phyloP scores from a whole-genome alignment of 2,329 filamentous ascomycete genomes.

The Triangularia verruculosa region DNA sequence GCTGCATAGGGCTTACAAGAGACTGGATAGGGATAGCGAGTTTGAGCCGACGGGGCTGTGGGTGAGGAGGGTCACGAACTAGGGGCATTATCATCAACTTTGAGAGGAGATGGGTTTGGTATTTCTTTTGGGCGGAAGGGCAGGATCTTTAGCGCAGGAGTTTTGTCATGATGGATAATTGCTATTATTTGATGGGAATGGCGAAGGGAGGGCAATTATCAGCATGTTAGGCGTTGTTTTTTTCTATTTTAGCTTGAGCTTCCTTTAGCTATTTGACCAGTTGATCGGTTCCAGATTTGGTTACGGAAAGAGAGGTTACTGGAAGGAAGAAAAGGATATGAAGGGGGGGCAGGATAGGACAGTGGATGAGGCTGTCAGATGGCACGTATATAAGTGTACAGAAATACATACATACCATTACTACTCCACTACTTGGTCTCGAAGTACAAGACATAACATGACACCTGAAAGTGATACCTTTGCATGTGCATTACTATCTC shows the following conservation, averaged over 20 bases:
- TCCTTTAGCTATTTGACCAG: not conserved
- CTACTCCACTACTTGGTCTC: no score
- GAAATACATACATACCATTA: not conserved
- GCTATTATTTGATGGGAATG: not conserved
- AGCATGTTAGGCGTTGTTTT: slow-evolving; percentile 5
- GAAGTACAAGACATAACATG: no score
- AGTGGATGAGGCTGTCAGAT: not conserved
- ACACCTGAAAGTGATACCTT: no score
- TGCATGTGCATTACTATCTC: no score
- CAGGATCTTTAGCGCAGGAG: not conserved
- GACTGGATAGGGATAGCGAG: slow-evolving; percentile 63
- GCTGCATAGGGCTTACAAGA: slow-evolving; percentile 71
- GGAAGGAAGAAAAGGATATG: not conserved
- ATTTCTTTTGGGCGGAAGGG: not conserved
- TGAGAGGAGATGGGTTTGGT: not conserved
- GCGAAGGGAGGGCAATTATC: not conserved
- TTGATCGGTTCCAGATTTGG: not conserved
- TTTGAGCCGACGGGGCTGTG: slow-evolving; percentile 69
- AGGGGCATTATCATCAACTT: not conserved
- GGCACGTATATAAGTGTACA: not conserved
- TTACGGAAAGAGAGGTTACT: not conserved
- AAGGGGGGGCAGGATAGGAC: not conserved
- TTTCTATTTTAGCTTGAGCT: not conserved
- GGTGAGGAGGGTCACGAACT: slow-evolving; percentile 68
- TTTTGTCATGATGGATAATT: slow-evolving; percentile 32